These are phyloP conservation scores for Xylariaceae sp. DNA, from an alignment of 2,329 filamentous ascomycete species.

Conservation along the genomic window DNA sequence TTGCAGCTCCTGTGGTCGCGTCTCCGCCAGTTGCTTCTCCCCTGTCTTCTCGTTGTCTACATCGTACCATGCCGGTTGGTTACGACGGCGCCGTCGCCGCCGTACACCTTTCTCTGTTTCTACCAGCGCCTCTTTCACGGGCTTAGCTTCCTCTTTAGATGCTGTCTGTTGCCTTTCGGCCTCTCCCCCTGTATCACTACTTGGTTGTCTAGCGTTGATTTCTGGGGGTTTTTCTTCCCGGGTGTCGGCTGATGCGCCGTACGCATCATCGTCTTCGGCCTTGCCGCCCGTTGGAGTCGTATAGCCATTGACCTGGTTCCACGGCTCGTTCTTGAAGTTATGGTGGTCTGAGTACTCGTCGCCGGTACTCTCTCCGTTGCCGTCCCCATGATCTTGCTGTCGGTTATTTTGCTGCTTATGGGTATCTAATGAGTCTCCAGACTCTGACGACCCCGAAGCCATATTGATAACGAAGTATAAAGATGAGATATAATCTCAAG, in stretches of 20 bases:
- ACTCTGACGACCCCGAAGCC: not conserved
- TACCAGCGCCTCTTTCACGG: constrained; percentile 21
- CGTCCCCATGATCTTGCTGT: constrained; percentile 12
- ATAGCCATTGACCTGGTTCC: constrained; percentile 13
- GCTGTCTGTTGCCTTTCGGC: constrained; percentile 30
- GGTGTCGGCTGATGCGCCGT: not conserved
- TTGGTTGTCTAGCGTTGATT: constrained; percentile 10
- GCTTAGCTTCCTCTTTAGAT: constrained; percentile 35
- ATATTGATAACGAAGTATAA: constrained; percentile 3
- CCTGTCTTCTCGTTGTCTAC: constrained; percentile 29
- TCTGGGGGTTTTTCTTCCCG: constrained; percentile 5
- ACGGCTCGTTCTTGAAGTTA: not conserved
- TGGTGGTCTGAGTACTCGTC: constrained; percentile 14
- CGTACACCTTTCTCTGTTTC: constrained; percentile 30
- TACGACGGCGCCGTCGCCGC: constrained; percentile 30
- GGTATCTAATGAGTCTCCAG: constrained; percentile 8
- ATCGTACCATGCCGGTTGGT: constrained; percentile 31
- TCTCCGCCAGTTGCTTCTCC: constrained; percentile 31
- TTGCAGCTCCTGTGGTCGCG: constrained; percentile 21
- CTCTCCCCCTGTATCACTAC: constrained; percentile 14
- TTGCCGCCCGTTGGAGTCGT: constrained; percentile 6
- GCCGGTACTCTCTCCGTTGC: constrained; percentile 6
- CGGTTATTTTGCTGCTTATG: not conserved
- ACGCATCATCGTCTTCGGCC: constrained; percentile 2
- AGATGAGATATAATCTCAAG: not conserved